A percentile compares a stretch with the other conserved stretches of the same genome.
Conservation (phyloP, 352 stramenopile species). For the Phytophthora idaei region DNA sequence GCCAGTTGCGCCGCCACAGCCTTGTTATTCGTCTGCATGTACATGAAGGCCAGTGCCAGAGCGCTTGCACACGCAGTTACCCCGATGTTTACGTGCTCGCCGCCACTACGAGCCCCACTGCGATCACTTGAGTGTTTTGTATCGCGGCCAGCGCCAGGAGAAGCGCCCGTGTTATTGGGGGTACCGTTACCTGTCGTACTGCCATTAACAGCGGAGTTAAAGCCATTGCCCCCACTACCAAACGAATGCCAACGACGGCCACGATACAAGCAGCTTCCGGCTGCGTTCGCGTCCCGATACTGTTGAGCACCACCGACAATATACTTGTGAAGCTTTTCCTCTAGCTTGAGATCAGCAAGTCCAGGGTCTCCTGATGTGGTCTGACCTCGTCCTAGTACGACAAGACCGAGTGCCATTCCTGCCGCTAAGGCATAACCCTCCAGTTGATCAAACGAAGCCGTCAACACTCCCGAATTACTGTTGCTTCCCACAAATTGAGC, state of each 20-base stretch:
- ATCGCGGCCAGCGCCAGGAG: conserved; percentile 57
- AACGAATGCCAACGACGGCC: conserved; percentile 70
- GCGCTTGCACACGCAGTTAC: conserved; percentile 94
- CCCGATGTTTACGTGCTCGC: conserved; percentile 95
- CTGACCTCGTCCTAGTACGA: conserved; percentile 90
- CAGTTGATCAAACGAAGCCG: conserved; percentile 83
- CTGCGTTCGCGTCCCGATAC: conserved; percentile 46
- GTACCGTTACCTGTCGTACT: conserved; percentile 18
- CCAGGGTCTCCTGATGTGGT: conserved; percentile 78
- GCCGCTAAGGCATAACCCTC: conserved; percentile 94
- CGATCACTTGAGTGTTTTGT: conserved; percentile 55
- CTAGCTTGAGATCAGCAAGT: conserved; percentile 95
- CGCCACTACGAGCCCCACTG: conserved; percentile 29
- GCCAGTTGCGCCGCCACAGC: conserved; percentile 83
- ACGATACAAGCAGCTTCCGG: conserved; percentile 72
- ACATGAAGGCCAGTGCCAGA: conserved; percentile 96
- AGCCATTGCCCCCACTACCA: conserved; percentile 36
- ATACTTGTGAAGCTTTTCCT: conserved; percentile 96
- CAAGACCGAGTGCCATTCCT: conserved; percentile 95
- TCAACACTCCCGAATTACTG: conserved; percentile 50
- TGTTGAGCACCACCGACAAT: conserved; percentile 87
- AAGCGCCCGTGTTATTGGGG: conserved; percentile 32
- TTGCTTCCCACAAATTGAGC: conserved; percentile 63
- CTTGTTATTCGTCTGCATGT: conserved; percentile 93
- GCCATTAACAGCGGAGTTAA: conserved; percentile 24